Evolutionary conservation across 805 yeast species (phyloP).

Genomic region (Zygosaccharomyces rouxii): DNA sequence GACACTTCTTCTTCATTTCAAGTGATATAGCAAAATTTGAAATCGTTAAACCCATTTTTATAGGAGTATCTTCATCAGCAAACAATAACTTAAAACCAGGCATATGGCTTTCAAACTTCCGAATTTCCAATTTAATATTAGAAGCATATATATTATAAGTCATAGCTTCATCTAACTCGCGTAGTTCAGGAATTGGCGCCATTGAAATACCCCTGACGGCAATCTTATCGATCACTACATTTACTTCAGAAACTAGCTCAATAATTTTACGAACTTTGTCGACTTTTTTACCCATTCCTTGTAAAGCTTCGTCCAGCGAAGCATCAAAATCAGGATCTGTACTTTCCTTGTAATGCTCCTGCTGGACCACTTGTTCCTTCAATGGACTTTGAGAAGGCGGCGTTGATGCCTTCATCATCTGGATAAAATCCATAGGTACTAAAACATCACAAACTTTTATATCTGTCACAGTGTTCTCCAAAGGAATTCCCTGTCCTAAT

Average conservation of each 20-base stretch:
- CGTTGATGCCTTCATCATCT: background rate
- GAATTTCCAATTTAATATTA: conserved; percentile 26
- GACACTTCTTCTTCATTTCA: conserved; percentile 22
- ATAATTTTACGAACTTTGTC: conserved; percentile 8
- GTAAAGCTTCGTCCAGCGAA: conserved; percentile 1
- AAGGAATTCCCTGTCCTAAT: background rate
- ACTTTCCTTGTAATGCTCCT: background rate
- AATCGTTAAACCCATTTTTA: conserved; percentile 37
- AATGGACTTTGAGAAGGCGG: background rate
- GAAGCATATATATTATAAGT: conserved; percentile 23
- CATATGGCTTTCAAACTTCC: conserved; percentile 32
- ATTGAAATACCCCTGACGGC: conserved; percentile 21
- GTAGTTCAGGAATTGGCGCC: conserved; percentile 21
- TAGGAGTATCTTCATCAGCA: conserved; percentile 41
- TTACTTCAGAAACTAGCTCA: conserved; percentile 17
- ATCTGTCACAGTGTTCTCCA: background rate
- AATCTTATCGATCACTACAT: conserved; percentile 25
- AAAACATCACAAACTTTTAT: conserved; percentile 2
- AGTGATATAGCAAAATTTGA: conserved; percentile 36
- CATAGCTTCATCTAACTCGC: conserved; percentile 20
- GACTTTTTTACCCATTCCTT: background rate
- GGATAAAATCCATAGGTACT: background rate
- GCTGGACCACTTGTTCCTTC: background rate
- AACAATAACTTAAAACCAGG: conserved; percentile 48
- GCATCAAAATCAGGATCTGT: background rate